Evolutionary conservation across 768 basidiomycete species (phyloP).

Genomic region (Naganishia onofrii): DNA sequence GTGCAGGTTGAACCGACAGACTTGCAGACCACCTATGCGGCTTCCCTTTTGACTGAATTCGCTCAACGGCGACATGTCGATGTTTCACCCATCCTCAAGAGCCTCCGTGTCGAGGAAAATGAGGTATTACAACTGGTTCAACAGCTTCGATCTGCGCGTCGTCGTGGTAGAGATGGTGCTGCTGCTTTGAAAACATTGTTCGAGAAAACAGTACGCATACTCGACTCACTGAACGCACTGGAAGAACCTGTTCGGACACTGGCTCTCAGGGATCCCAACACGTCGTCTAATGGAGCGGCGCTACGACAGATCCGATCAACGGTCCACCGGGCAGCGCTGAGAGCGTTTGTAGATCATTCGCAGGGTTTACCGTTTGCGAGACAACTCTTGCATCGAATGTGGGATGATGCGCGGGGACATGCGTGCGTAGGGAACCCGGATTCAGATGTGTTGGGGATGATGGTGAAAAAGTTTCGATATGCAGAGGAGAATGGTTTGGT

Average conservation of each 20-base stretch:
- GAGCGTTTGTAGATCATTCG: neutral
- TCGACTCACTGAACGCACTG: neutral
- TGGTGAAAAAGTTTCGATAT: conserved; percentile 9
- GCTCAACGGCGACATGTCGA: conserved; percentile 4
- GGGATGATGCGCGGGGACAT: neutral
- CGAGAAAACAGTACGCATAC: neutral
- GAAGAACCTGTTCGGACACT: neutral
- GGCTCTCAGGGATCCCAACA: neutral
- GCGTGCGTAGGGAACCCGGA: neutral
- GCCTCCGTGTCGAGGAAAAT: neutral
- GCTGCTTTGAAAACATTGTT: neutral
- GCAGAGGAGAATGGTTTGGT: neutral
- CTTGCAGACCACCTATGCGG: neutral
- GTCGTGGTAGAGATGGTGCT: neutral
- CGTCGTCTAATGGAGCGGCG: neutral
- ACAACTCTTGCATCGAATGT: neutral
- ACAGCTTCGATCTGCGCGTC: neutral
- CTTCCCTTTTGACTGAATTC: neutral
- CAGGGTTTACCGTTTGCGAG: neutral
- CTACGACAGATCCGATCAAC: conserved; percentile 2
- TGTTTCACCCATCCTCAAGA: neutral
- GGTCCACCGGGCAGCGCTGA: neutral
- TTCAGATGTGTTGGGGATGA: conserved; percentile 1
- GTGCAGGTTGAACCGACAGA: neutral
- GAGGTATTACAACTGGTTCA: too few species aligned